phyloP scores from a whole-genome alignment of 208 protist species.

The Endotrypanum monterogeii region DNA sequence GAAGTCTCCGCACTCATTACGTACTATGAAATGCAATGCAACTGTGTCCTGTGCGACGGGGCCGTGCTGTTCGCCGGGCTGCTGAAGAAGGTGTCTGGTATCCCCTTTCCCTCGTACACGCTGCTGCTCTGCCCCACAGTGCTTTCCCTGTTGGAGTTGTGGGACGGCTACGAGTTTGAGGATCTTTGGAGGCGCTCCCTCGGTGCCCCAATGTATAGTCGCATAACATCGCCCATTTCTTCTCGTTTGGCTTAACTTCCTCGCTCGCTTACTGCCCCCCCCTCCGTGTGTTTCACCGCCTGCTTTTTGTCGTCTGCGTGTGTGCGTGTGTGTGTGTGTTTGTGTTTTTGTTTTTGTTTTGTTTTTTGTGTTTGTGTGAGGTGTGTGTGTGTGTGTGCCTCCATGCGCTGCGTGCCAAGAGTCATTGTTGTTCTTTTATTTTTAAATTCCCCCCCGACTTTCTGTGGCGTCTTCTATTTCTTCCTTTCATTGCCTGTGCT shows the following conservation, averaged over 20 bases:
- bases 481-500: not conserved
- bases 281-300: not conserved
- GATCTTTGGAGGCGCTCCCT: conserved; percentile 32
- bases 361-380: conserved; percentile 2
- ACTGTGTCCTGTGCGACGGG: conserved; percentile 51
- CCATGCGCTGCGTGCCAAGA: too few species aligned
- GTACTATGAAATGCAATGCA: conserved; percentile 81
- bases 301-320: not conserved
- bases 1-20: conserved; percentile 60
- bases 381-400: conserved; percentile 4
- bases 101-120: conserved; percentile 68
- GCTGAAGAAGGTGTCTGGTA: conserved; percentile 46
- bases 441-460: not conserved
- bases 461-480: not conserved
- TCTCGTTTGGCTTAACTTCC: conserved; percentile 17
- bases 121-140: conserved; percentile 77
- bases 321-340: not conserved
- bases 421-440: not conserved
- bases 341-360: conserved; percentile 1
- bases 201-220: conserved; percentile 4
- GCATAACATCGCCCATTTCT: conserved; percentile 13
- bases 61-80: conserved; percentile 55
- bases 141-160: conserved; percentile 73
- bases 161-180: conserved; percentile 81
- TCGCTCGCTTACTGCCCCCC: not conserved